Percentiles rank a stretch among this genome's conserved stretches.
Evolutionary conservation across 2,329 filamentous ascomycete species (phyloP).

Genomic region (Penicillium sp.): DNA sequence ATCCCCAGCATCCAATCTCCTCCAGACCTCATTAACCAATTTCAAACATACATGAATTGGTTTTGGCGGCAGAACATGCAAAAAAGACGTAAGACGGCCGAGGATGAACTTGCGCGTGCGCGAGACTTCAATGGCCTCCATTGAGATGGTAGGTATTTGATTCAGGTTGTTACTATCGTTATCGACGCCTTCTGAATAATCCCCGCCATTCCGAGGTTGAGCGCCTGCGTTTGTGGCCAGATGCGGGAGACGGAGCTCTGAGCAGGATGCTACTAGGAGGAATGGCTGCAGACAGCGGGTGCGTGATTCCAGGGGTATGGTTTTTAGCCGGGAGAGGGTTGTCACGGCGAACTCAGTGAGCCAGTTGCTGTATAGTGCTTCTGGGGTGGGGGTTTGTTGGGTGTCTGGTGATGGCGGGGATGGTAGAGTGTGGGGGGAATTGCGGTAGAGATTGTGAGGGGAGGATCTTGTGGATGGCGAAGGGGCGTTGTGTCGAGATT

Average conservation of each 20-base stretch:
- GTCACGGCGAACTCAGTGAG: conserved; percentile 54
- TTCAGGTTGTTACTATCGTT: conserved; percentile 24
- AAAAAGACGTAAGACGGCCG: conserved; percentile 48
- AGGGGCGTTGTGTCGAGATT: background rate
- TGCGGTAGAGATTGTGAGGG: conserved; percentile 10
- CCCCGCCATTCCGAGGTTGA: background rate
- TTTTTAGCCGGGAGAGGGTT: conserved; percentile 51
- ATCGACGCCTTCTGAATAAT: conserved; percentile 11
- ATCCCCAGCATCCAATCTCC: conserved; percentile 50
- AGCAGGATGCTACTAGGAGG: conserved; percentile 52
- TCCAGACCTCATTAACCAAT: conserved; percentile 56
- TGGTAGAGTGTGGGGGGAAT: conserved; percentile 20
- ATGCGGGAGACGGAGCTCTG: conserved; percentile 51
- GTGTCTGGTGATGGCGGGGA: conserved; percentile 1
- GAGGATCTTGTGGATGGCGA: conserved; percentile 7
- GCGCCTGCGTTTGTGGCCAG: conserved; percentile 19
- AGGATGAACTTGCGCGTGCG: conserved; percentile 52
- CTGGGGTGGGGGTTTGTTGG: conserved; percentile 5
- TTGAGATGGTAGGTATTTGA: conserved; percentile 32
- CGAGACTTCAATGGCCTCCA: conserved; percentile 48
- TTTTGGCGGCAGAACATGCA: conserved; percentile 52
- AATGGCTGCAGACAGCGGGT: conserved; percentile 57
- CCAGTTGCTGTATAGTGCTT: conserved; percentile 38
- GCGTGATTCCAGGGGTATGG: conserved; percentile 53
- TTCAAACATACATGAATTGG: conserved; percentile 52